phyloP scores from a whole-genome alignment of 176 grass and related monocot genomes.

The Olyra latifolia region DNA sequence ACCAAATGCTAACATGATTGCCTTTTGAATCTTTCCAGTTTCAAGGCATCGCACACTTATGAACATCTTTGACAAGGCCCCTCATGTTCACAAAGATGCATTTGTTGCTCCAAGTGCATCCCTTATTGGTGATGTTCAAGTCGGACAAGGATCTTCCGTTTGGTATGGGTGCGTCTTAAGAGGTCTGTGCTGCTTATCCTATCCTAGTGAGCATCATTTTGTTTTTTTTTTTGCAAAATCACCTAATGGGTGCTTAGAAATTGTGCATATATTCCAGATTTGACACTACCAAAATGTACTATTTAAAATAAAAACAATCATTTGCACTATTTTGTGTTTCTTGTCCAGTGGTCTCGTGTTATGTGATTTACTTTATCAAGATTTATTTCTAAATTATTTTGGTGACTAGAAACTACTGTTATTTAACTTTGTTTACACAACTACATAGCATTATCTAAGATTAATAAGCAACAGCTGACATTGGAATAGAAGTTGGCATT shows the following conservation, averaged over 20 bases:
- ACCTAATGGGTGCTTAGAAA: not conserved
- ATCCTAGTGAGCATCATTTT: slow-evolving; percentile 14
- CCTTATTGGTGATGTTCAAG: slow-evolving; percentile 85
- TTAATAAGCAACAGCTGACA: not conserved
- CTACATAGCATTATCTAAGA: slow-evolving; percentile 11
- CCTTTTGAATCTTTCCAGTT: slow-evolving; percentile 46
- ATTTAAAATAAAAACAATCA: not conserved
- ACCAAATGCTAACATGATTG: slow-evolving; percentile 33
- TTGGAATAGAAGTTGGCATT: not conserved
- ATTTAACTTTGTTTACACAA: not conserved
- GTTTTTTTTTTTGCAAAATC: slow-evolving; percentile 17
- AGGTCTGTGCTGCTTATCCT: slow-evolving; percentile 52
- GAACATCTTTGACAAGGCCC: slow-evolving; percentile 87
- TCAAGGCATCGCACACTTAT: slow-evolving; percentile 90
- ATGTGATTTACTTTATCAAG: not conserved
- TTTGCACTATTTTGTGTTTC: not conserved
- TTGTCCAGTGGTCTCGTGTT: not conserved
- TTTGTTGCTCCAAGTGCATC: slow-evolving; percentile 99
- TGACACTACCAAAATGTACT: not conserved
- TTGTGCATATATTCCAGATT: slow-evolving; percentile 10
- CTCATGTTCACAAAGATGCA: slow-evolving; percentile 73
- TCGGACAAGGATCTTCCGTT: slow-evolving; percentile 90
- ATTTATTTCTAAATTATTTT: not conserved
- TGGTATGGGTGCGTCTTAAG: slow-evolving; percentile 92
- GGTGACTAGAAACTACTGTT: not conserved